Percentiles rank a stretch among this genome's conserved stretches.
These are phyloP conservation scores for Metschnikowia borealis DNA, from an alignment of 805 yeast species.

Conservation along the genomic window DNA sequence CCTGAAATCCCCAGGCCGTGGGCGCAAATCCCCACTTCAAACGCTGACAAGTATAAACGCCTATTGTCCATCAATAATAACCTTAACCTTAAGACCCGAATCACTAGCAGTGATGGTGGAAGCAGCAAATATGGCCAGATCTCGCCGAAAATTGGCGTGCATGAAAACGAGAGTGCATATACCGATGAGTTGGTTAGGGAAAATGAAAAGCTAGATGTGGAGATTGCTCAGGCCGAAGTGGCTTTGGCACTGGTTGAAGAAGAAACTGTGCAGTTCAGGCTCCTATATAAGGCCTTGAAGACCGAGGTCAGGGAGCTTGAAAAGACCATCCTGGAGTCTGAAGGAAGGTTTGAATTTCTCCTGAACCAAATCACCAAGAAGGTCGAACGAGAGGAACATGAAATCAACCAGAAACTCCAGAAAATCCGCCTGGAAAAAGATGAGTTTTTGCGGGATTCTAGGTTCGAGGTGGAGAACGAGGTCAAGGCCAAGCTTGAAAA, in stretches of 20 bases:
- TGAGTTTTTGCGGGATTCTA: constrained; percentile 1
- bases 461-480: constrained; percentile 28
- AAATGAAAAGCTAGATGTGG: constrained; percentile 19
- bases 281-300: constrained; percentile 10
- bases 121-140: neutral
- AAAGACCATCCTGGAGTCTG: constrained; percentile 8
- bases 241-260: constrained; percentile 7
- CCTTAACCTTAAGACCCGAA: constrained; percentile 10
- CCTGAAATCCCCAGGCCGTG: too few relatives aligned
- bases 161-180: neutral
- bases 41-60: constrained; percentile 9
- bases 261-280: constrained; percentile 7
- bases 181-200: neutral
- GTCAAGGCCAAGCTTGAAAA: constrained; percentile 29
- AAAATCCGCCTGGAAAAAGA: neutral
- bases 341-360: constrained; percentile 20
- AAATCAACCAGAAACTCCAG: constrained; percentile 23
- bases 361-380: constrained; percentile 27
- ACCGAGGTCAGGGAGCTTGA: constrained; percentile 8
- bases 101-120: neutral
- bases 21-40: neutral
- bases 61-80: constrained; percentile 15
- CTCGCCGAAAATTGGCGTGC: neutral
- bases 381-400: constrained; percentile 27
- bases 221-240: constrained; percentile 14